Evolutionary conservation across 2,329 filamentous ascomycete species (phyloP), one percentile per base, ranked within the genome.

Genomic region (Aspergillus uvarum): DNA sequence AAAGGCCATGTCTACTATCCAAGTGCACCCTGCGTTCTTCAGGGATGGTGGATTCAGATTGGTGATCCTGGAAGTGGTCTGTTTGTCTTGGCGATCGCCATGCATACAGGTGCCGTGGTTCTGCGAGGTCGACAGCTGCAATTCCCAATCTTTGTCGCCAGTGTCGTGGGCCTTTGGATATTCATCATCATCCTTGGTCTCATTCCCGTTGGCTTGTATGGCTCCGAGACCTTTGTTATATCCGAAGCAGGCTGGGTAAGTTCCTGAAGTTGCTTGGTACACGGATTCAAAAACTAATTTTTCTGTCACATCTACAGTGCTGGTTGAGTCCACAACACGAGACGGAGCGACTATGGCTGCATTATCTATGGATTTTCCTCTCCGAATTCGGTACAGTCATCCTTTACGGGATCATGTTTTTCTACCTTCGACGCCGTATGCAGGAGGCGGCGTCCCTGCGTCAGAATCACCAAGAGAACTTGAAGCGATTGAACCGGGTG

Each of bases 311-410:
- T 21, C 10, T 22, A 22, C 50, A 82, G 82, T 84, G 82, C 65
- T 84, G 82, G 82, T 70, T 83, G 8, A 76, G 79, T 16, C 65
- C 71, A 4, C 65, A 75, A 12, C 76, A 75, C 65, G 77, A 82
- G 59, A 56, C 62, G 14, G 79, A 81, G 54, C 77, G 81, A 6
- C 73, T 84, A 4, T 83, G 77, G 76, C 74, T 79, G 5, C 82
- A 83, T 65, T 84, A 84, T 65, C 60, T 84, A 38, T 84, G 81
- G 81, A 82, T 83, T 62, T 83, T 83, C 70, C 70, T 82, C 47
- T 72, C 81, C 48, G 81, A 84, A 65, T 82, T 83, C 63, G 80
- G 80, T 21, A 82, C 81, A 3, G 72, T 83, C 29, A 67, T 76
- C 16, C 75, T 83, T 24, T 84, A 84, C 64, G 71, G 75, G 2